Conservation (phyloP, 495 filamentous ascomycete genomes). For the Daldinia childiae region DNA sequence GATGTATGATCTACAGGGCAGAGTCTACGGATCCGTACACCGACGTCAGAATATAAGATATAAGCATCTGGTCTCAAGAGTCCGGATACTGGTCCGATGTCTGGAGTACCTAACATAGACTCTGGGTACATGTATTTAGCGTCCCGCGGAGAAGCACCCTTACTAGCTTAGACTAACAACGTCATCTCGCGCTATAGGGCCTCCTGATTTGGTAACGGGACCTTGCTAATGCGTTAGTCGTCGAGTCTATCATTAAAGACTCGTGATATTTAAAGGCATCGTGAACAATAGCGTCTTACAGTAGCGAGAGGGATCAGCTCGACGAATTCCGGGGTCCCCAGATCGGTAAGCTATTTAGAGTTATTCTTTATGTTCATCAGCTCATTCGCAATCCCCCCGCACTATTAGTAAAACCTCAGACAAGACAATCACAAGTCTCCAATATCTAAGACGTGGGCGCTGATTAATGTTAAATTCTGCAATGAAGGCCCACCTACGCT, state of each 20-base stretch:
- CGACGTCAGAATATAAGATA: conserved; percentile 10
- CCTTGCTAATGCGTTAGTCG: conserved; percentile 6
- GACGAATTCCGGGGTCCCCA: conserved; percentile 21
- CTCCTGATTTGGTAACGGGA: conserved; percentile 26
- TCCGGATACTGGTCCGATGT: conserved; percentile 5
- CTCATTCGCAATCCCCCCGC: conserved; percentile 23
- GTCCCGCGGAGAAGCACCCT: conserved; percentile 20
- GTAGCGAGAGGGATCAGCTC: conserved; percentile 9
- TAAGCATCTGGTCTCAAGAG: background rate
- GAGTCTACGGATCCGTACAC: no score
- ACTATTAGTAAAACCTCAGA: conserved; percentile 9
- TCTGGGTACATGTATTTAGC: conserved; percentile 1
- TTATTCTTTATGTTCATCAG: conserved; percentile 14
- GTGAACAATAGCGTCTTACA: conserved; percentile 26
- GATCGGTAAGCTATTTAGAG: conserved; percentile 17
- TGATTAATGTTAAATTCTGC: conserved; percentile 19
- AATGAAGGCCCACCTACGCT: conserved; percentile 14
- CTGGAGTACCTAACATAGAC: background rate
- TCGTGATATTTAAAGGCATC: conserved; percentile 14
- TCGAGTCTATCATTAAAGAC: background rate
- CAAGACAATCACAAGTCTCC: conserved; percentile 12
- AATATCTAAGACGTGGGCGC: background rate
- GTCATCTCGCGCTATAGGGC: conserved; percentile 27
- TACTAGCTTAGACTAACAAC: conserved; percentile 18
- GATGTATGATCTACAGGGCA: conserved; percentile 17